Evolutionary conservation across 306 rosid species (phyloP).

Genomic region (Hippophae gyantsensis): DNA sequence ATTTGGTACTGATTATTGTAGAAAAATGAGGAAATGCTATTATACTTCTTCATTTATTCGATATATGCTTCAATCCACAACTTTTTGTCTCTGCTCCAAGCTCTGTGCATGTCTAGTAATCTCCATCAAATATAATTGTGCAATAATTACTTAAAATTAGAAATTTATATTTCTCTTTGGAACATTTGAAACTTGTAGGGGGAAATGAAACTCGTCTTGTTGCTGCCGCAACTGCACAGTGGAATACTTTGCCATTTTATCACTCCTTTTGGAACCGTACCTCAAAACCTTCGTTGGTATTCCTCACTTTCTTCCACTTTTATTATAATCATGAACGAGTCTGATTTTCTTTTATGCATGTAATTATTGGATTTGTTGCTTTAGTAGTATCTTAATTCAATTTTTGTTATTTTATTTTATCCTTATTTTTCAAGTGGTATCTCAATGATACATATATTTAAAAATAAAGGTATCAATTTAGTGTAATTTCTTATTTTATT

Average conservation of each 20-base stretch:
- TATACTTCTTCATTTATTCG: too few relatives aligned
- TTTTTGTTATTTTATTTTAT: too few relatives aligned
- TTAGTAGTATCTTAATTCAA: too few relatives aligned
- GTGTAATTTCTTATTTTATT: too few relatives aligned
- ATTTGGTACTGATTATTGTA: too few relatives aligned
- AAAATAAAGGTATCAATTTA: too few relatives aligned
- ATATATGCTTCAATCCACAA: neutral
- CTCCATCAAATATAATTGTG: neutral
- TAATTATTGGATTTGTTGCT: too few relatives aligned
- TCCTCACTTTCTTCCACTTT: neutral
- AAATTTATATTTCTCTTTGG: neutral
- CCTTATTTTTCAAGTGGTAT: too few relatives aligned
- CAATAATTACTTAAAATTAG: constrained; percentile 2
- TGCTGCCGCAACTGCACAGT: constrained; percentile 63
- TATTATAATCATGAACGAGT: neutral
- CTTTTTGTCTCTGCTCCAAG: neutral
- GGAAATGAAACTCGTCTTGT: constrained; percentile 73
- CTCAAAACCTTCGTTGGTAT: constrained; percentile 78
- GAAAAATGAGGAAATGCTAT: too few relatives aligned
- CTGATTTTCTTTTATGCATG: too few relatives aligned
- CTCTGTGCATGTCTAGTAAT: neutral
- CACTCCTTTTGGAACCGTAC: constrained; percentile 94
- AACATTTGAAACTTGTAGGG: constrained; percentile 33
- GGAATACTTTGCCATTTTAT: constrained; percentile 78
- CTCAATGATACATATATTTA: too few relatives aligned